Conservation (phyloP, 139 green algal genomes). For the Picochlorum sp. region DNA sequence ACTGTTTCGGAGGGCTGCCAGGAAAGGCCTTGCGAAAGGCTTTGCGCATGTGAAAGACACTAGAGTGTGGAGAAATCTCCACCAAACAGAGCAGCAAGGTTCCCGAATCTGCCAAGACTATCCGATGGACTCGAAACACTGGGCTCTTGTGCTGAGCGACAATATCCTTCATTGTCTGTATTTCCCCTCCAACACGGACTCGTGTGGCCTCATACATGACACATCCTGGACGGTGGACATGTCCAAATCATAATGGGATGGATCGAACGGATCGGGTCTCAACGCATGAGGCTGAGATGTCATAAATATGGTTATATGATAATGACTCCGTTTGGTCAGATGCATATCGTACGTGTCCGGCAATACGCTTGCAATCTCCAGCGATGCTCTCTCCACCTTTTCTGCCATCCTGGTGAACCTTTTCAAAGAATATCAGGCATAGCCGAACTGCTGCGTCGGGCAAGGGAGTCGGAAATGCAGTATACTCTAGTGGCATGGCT, state of each 20-base stretch:
- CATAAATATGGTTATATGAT: slow-evolving; percentile 37
- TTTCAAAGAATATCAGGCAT: slow-evolving; percentile 29
- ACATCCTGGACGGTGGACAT: background rate
- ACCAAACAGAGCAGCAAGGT: slow-evolving; percentile 40
- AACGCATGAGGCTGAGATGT: slow-evolving; percentile 9
- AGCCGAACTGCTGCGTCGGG: slow-evolving; percentile 7
- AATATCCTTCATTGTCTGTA: background rate
- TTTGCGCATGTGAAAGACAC: slow-evolving; percentile 23
- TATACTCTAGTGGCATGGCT: slow-evolving; percentile 24
- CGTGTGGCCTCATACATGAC: background rate
- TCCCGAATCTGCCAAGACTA: slow-evolving; percentile 41
- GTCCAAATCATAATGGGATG: background rate
- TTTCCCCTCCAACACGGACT: background rate
- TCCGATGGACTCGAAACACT: slow-evolving; percentile 30
- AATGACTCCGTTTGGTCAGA: slow-evolving; percentile 21
- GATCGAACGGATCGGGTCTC: slow-evolving; percentile 7
- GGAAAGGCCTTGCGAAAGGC: slow-evolving; percentile 25
- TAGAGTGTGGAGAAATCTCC: slow-evolving; percentile 15
- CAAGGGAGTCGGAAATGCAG: slow-evolving; percentile 29
- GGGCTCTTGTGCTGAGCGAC: background rate
- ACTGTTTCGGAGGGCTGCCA: slow-evolving; percentile 25
- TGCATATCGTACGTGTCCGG: slow-evolving; percentile 21
- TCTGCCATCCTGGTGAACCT: slow-evolving; percentile 11
- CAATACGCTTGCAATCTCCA: slow-evolving; percentile 15
- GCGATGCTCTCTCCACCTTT: slow-evolving; percentile 11